Percentiles rank a stretch among this genome's conserved stretches.
phyloP scores from a whole-genome alignment of 2,329 filamentous ascomycete genomes.

The Microdochium paspali region DNA sequence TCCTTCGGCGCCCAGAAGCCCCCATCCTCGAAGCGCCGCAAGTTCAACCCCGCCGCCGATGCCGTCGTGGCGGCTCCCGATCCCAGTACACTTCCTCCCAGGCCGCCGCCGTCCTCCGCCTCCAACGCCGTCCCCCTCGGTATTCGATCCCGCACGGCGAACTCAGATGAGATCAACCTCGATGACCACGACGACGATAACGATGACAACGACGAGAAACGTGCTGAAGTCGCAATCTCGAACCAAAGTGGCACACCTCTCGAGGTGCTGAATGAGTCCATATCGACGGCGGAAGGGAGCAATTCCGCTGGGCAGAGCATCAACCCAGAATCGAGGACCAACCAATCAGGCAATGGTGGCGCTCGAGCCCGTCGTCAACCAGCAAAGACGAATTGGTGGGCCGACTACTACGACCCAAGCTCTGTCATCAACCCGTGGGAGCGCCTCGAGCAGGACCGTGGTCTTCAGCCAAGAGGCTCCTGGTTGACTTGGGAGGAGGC shows the following conservation, averaged over 20 bases:
- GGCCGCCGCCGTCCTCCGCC: constrained; percentile 13
- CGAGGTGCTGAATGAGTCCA: not conserved
- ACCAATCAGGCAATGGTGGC: constrained; percentile 5
- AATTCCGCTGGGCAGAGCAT: too few species aligned
- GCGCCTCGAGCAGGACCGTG: constrained; percentile 36
- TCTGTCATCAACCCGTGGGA: constrained; percentile 70
- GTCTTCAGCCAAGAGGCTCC: constrained; percentile 30
- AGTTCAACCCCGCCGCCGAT: constrained; percentile 50
- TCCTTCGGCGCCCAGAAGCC: constrained; percentile 51
- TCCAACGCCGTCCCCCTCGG: constrained; percentile 29
- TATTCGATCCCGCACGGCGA: constrained; percentile 18
- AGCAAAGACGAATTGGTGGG: constrained; percentile 37
- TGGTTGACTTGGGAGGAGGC: constrained; percentile 32
- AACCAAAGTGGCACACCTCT: not conserved
- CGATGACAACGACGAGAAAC: constrained; percentile 4
- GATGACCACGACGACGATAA: constrained; percentile 27
- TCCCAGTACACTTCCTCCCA: constrained; percentile 6
- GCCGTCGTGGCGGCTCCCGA: constrained; percentile 24
- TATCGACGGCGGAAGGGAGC: too few species aligned
- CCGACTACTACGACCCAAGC: constrained; percentile 58
- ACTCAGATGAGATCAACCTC: constrained; percentile 37
- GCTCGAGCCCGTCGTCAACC: constrained; percentile 24
- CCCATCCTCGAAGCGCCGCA: constrained; percentile 51
- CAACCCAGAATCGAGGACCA: not conserved
- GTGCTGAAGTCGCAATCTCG: constrained; percentile 4